phyloP scores from a whole-genome alignment of 768 basidiomycete genomes.

The Hygrocybe coccinea region DNA sequence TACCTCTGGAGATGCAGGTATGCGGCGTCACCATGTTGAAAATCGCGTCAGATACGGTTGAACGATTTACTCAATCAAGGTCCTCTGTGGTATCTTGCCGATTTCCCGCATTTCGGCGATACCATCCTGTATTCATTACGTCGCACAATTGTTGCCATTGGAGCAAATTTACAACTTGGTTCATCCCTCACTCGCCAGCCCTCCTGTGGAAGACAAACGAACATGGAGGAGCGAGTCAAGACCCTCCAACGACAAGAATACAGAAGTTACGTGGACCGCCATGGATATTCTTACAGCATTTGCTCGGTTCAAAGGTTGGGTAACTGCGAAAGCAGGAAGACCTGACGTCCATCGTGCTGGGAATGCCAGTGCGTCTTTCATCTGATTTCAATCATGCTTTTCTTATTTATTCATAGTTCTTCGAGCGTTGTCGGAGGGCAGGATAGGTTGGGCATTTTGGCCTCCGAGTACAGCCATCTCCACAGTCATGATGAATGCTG shows the following conservation, averaged over 20 bases:
- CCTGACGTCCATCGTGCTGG: constrained; percentile 88
- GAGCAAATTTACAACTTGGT: constrained; percentile 62
- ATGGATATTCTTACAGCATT: constrained; percentile 79
- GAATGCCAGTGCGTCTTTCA: constrained; percentile 64
- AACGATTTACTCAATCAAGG: constrained; percentile 34
- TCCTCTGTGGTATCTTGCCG: constrained; percentile 64
- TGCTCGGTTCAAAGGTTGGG: constrained; percentile 72
- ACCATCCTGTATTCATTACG: constrained; percentile 74
- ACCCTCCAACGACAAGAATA: constrained; percentile 15
- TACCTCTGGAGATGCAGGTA: constrained; percentile 82
- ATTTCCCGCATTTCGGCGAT: constrained; percentile 83
- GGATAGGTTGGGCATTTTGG: constrained; percentile 81
- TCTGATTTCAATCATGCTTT: neutral
- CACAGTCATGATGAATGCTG: constrained; percentile 21
- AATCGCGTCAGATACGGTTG: constrained; percentile 2
- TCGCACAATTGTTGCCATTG: constrained; percentile 65
- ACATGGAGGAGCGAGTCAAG: constrained; percentile 65
- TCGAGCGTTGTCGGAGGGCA: constrained; percentile 76
- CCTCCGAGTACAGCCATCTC: constrained; percentile 48
- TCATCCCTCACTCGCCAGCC: constrained; percentile 42
- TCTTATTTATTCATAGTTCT: constrained; percentile 49
- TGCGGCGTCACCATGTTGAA: constrained; percentile 10
- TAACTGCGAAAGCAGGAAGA: constrained; percentile 87
- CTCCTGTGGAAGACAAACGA: constrained; percentile 55
- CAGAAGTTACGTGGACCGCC: constrained; percentile 65